These are phyloP conservation scores for sunflower (Helianthus annuus) DNA, from an alignment of 129 eudicot species.

Conservation along the genomic window HanXRQr2.0-SUNRISE NC_035434.2:171534689-171535188, in stretches of 20 bases:
- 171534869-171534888: slow-evolving; percentile 11
- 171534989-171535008: too few relatives aligned
- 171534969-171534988: not conserved
- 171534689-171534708: not conserved
- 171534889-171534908: not conserved
- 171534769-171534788: not conserved
- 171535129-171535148: too few relatives aligned
- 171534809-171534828: not conserved
- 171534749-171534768: too few relatives aligned
- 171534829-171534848: not conserved
- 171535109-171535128: too few relatives aligned
- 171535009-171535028: too few relatives aligned
- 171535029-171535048: too few relatives aligned
- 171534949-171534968: slow-evolving; percentile 15
- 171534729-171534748: not conserved
- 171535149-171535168: too few relatives aligned
- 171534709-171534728: slow-evolving; percentile 30
- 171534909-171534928: slow-evolving; percentile 27
- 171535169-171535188: too few relatives aligned
- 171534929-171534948: not conserved
- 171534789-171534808: not conserved
- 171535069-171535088: too few relatives aligned
- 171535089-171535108: too few relatives aligned
- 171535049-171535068: too few relatives aligned
- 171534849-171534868: slow-evolving; percentile 26